These are phyloP conservation scores for Rachicladosporium sp. DNA, from an alignment of 2,329 filamentous ascomycete genomes.

Conservation along the genomic window DNA sequence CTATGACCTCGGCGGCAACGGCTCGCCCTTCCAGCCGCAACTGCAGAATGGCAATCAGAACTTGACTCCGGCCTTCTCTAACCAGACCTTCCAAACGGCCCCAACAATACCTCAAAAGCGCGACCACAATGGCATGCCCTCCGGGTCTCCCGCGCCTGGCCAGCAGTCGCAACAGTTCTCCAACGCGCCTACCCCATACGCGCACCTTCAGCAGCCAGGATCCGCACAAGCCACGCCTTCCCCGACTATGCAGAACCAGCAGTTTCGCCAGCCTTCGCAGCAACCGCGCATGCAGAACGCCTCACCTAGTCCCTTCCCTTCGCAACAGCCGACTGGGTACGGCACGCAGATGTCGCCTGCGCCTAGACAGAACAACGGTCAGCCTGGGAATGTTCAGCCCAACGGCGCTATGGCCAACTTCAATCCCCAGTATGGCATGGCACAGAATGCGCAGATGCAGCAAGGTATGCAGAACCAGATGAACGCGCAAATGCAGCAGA, in stretches of 20 bases:
- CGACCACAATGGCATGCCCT: conserved; percentile 72
- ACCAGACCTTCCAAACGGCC: conserved; percentile 71
- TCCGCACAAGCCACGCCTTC: conserved; percentile 82
- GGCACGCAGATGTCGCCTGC: conserved; percentile 26
- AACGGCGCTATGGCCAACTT: conserved; percentile 20
- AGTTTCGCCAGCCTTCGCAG: conserved; percentile 45
- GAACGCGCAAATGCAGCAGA: conserved; percentile 49
- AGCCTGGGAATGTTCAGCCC: conserved; percentile 9
- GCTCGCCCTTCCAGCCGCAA: conserved; percentile 37
- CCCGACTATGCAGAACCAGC: conserved; percentile 78
- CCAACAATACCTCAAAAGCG: conserved; percentile 84
- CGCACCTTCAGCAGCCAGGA: conserved; percentile 69
- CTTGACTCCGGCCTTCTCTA: conserved; percentile 56
- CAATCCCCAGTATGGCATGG: conserved; percentile 26
- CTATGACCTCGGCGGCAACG: conserved; percentile 31
- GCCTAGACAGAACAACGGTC: conserved; percentile 8
- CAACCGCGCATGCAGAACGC: conserved; percentile 63
- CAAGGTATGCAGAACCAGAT: conserved; percentile 32
- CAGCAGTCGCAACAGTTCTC: conserved; percentile 41
- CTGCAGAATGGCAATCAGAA: conserved; percentile 77
- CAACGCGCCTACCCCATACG: conserved; percentile 59
- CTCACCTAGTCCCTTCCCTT: conserved; percentile 71
- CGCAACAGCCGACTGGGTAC: conserved; percentile 28
- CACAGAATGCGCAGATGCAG: conserved; percentile 19
- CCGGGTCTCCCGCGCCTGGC: conserved; percentile 67